phyloP scores from a whole-genome alignment of 495 filamentous ascomycete species.

The Hypomontagnella monticulosa region DNA sequence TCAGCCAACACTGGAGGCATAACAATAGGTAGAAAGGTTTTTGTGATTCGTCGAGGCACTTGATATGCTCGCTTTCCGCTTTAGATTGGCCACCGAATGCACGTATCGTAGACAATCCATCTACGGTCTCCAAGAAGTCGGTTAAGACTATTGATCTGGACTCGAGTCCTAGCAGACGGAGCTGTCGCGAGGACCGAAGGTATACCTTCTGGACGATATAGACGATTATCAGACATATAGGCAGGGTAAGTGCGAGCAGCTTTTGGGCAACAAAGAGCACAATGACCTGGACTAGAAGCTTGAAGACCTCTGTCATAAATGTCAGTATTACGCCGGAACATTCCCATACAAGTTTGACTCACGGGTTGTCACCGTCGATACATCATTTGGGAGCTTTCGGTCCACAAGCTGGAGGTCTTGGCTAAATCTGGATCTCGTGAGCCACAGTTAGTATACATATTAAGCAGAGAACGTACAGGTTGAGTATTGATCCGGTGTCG shows the following conservation, averaged over 20 bases:
- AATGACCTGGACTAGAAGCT: conserved; percentile 43
- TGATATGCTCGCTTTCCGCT: conserved; percentile 57
- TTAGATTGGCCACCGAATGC: conserved; percentile 58
- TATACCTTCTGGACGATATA: conserved; percentile 64
- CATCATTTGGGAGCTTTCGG: conserved; percentile 28
- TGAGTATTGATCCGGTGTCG: conserved; percentile 43
- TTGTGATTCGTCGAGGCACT: conserved; percentile 63
- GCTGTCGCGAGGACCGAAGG: conserved; percentile 64
- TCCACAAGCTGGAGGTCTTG: conserved; percentile 40
- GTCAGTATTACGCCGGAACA: not conserved
- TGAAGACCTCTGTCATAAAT: conserved; percentile 31
- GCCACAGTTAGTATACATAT: not conserved
- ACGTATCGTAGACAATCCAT: conserved; percentile 60
- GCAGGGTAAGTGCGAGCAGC: conserved; percentile 41
- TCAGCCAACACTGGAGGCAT: conserved; percentile 65
- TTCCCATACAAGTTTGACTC: conserved; percentile 4
- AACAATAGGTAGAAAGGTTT: conserved; percentile 61
- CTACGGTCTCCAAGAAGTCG: conserved; percentile 59
- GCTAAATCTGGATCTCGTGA: conserved; percentile 32
- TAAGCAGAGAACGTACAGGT: conserved; percentile 31
- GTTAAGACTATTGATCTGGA: conserved; percentile 54
- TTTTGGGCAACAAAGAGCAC: conserved; percentile 46
- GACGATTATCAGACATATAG: conserved; percentile 49
- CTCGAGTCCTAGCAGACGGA: conserved; percentile 68
- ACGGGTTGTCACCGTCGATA: conserved; percentile 38